Percentiles rank a stretch among this genome's conserved stretches.
Evolutionary conservation across 2,329 filamentous ascomycete genomes (phyloP).

Genomic region (Cladosporium cucumerinum): DNA sequence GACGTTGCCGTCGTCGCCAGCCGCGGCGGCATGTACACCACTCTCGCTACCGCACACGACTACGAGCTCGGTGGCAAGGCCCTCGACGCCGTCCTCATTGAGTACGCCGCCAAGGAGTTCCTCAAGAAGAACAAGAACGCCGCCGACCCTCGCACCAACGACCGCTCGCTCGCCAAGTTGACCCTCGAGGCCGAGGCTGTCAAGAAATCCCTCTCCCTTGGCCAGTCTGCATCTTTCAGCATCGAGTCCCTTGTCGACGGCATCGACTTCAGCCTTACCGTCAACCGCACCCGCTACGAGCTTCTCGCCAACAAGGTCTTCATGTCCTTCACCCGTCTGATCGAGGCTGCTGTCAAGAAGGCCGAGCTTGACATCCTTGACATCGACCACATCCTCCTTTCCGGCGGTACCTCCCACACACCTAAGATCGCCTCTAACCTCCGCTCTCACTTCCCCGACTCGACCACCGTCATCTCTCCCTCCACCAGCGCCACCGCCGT

Average conservation of each 20-base stretch:
- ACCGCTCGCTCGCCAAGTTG: conserved; percentile 82
- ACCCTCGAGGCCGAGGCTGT: conserved; percentile 86
- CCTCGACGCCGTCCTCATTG: conserved; percentile 86
- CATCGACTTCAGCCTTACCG: conserved; percentile 83
- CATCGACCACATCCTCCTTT: conserved; percentile 89
- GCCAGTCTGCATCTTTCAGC: conserved; percentile 84
- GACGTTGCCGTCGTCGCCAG: conserved; percentile 89
- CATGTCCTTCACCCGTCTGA: conserved; percentile 78
- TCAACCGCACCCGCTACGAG: conserved; percentile 93
- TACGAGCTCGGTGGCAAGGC: conserved; percentile 86
- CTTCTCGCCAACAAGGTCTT: conserved; percentile 83
- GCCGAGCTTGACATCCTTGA: conserved; percentile 88
- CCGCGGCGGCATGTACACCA: conserved; percentile 92
- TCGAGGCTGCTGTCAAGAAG: conserved; percentile 84
- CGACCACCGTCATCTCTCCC: conserved; percentile 75
- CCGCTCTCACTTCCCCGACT: conserved; percentile 73
- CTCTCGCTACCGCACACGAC: conserved; percentile 90
- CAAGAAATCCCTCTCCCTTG: conserved; percentile 88
- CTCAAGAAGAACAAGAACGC: conserved; percentile 84
- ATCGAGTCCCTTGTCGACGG: conserved; percentile 88
- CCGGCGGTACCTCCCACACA: conserved; percentile 87
- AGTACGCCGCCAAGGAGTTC: conserved; percentile 98
- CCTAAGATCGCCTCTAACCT: conserved; percentile 86
- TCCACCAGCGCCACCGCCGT: conserved; percentile 73
- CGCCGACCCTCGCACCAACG: conserved; percentile 73